Percentiles rank a stretch among this genome's conserved stretches.
These are phyloP conservation scores for Psilocybe cubensis DNA, from an alignment of 768 basidiomycete genomes.

Conservation along the genomic window DNA sequence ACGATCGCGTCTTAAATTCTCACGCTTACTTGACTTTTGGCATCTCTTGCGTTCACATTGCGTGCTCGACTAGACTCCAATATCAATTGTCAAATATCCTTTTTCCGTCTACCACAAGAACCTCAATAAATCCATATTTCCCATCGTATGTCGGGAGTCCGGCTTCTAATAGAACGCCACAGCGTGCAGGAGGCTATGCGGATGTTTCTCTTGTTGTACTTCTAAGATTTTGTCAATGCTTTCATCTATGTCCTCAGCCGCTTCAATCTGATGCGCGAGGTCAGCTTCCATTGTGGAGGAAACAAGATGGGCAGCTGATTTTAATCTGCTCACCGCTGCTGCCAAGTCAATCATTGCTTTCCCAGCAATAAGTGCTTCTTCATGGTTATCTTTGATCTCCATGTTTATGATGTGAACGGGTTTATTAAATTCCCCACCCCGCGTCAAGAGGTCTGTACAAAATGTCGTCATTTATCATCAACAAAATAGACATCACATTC, in stretches of 20 bases:
- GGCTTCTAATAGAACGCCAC: constrained; percentile 81
- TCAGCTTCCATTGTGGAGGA: constrained; percentile 10
- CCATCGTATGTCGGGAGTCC: constrained; percentile 8
- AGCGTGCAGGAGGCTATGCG: constrained; percentile 89
- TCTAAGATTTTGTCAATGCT: constrained; percentile 89
- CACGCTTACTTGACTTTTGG: constrained; percentile 46
- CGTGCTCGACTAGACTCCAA: constrained; percentile 35
- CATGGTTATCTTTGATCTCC: constrained; percentile 99
- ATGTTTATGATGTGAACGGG: constrained; percentile 97
- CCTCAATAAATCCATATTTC: neutral
- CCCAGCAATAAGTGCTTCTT: constrained; percentile 96
- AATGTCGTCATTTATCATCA: neutral
- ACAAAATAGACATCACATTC: neutral
- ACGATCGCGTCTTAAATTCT: constrained; percentile 64
- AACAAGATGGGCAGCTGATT: neutral
- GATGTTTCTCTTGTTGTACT: constrained; percentile 85
- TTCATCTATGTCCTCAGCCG: constrained; percentile 84
- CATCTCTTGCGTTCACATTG: constrained; percentile 42
- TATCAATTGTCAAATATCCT: constrained; percentile 4
- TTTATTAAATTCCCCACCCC: constrained; percentile 91
- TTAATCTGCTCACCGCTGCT: constrained; percentile 69
- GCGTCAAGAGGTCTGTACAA: constrained; percentile 72
- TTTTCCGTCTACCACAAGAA: constrained; percentile 8
- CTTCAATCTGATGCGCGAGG: constrained; percentile 69
- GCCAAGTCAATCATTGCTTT: constrained; percentile 94